Conservation (phyloP, 2,329 filamentous ascomycete genomes). For the Clarireedia sp. region DNA sequence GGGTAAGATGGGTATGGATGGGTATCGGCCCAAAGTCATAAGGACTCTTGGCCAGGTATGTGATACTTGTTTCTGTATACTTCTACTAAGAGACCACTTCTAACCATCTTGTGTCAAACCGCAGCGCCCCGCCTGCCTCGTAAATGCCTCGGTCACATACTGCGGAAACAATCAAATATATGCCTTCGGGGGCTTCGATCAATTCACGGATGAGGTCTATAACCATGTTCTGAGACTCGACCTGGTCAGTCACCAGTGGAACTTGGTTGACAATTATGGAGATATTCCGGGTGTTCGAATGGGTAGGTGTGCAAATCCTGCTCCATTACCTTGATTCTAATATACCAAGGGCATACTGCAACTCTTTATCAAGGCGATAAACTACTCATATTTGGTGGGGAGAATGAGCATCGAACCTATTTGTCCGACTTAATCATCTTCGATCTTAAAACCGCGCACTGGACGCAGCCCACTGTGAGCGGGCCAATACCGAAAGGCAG, state of each 20-base stretch:
- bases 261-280: constrained; percentile 93
- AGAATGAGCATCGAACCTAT: constrained; percentile 95
- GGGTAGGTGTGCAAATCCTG: constrained; percentile 49
- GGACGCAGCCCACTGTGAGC: constrained; percentile 83
- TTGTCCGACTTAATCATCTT: constrained; percentile 94
- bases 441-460: constrained; percentile 86
- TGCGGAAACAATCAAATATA: constrained; percentile 97
- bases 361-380: constrained; percentile 91
- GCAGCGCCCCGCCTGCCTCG: constrained; percentile 75
- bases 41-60: constrained; percentile 59
- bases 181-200: constrained; percentile 96
- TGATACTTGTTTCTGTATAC: neutral
- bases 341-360: constrained; percentile 73
- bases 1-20: constrained; percentile 56
- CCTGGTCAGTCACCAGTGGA: constrained; percentile 84
- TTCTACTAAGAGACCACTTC: neutral
- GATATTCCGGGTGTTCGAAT: constrained; percentile 96
- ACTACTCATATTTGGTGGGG: constrained; percentile 92
- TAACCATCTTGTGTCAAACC: neutral
- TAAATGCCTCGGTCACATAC: constrained; percentile 98
- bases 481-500: constrained; percentile 83
- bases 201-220: constrained; percentile 98
- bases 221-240: constrained; percentile 93
- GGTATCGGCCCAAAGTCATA: constrained; percentile 77
- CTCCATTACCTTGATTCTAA: neutral